phyloP scores from a whole-genome alignment of 1,284 basidiomycete genomes.

The Ganoderma multipileum region DNA sequence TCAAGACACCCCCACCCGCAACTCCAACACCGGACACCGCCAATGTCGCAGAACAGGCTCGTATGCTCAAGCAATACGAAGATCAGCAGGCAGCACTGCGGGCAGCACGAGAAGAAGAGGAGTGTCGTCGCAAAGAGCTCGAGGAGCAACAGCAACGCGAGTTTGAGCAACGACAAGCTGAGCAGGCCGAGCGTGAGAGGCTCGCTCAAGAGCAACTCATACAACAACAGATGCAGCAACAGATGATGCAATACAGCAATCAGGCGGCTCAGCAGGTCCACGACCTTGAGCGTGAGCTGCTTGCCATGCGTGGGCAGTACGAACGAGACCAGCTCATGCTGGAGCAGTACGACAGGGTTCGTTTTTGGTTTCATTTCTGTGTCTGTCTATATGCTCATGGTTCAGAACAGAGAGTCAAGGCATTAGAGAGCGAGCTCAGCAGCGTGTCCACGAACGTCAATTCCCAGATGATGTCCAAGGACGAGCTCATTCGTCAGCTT shows the following conservation, averaged over 20 bases:
- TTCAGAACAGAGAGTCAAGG: constrained; percentile 84
- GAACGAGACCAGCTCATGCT: constrained; percentile 98
- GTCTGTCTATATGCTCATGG: constrained; percentile 4
- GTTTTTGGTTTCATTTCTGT: constrained; percentile 37
- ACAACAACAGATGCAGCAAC: constrained; percentile 80
- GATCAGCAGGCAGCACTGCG: constrained; percentile 89
- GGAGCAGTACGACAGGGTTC: constrained; percentile 95
- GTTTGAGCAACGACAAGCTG: constrained; percentile 89
- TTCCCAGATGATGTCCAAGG: constrained; percentile 91
- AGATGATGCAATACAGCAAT: constrained; percentile 78
- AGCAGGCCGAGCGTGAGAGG: constrained; percentile 90
- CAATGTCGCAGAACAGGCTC: constrained; percentile 92
- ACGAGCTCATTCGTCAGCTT: constrained; percentile 94
- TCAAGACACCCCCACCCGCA: constrained; percentile 67
- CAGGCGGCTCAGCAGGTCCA: constrained; percentile 72
- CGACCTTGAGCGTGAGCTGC: constrained; percentile 90
- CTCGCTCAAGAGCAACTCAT: constrained; percentile 89
- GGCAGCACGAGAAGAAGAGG: constrained; percentile 84
- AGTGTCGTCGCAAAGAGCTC: constrained; percentile 77
- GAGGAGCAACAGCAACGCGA: constrained; percentile 88
- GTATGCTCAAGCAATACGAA: constrained; percentile 97
- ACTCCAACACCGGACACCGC: constrained; percentile 76
- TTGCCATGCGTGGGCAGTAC: constrained; percentile 96
- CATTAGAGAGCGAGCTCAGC: constrained; percentile 90
- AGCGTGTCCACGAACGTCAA: constrained; percentile 83